Evolutionary conservation across 495 filamentous ascomycete species (phyloP).

Genomic region (Xylaria nigripes): DNA sequence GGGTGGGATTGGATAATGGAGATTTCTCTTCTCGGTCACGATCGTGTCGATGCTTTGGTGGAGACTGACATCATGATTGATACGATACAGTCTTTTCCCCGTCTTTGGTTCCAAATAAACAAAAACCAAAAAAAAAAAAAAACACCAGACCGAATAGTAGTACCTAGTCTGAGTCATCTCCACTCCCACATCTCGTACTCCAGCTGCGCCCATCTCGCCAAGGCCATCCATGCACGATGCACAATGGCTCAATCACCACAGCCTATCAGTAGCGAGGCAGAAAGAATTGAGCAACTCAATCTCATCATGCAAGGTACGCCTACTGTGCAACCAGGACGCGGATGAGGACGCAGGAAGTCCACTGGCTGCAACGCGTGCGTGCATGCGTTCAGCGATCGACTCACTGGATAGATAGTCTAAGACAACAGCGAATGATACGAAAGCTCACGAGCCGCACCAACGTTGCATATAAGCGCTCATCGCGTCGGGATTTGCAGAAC

Average conservation of each 20-base stretch:
- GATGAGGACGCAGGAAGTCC: slow-evolving; percentile 8
- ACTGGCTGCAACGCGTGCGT: neutral
- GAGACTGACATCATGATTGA: too few relatives aligned
- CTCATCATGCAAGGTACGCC: slow-evolving; percentile 12
- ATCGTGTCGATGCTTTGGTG: neutral
- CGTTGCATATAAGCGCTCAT: slow-evolving; percentile 14
- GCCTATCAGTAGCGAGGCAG: too few relatives aligned
- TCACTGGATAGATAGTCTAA: neutral
- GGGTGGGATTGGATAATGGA: neutral
- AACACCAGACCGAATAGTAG: neutral
- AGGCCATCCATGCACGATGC: neutral
- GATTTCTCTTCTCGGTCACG: neutral
- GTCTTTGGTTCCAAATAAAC: too few relatives aligned
- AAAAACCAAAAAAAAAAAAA: neutral
- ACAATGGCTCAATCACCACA: too few relatives aligned
- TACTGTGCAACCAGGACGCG: slow-evolving; percentile 6
- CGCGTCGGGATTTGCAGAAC: slow-evolving; percentile 13
- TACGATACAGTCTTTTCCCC: too few relatives aligned
- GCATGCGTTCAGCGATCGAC: slow-evolving; percentile 2
- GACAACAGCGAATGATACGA: slow-evolving; percentile 14
- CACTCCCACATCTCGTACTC: neutral
- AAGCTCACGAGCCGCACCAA: slow-evolving; percentile 14
- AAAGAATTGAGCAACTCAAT: neutral
- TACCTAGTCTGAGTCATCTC: neutral
- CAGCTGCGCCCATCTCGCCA: neutral